Evolutionary conservation across 2,329 filamentous ascomycete genomes (phyloP), one percentile per base, ranked within the genome.

Genomic region (Colletotrichum sp.): DNA sequence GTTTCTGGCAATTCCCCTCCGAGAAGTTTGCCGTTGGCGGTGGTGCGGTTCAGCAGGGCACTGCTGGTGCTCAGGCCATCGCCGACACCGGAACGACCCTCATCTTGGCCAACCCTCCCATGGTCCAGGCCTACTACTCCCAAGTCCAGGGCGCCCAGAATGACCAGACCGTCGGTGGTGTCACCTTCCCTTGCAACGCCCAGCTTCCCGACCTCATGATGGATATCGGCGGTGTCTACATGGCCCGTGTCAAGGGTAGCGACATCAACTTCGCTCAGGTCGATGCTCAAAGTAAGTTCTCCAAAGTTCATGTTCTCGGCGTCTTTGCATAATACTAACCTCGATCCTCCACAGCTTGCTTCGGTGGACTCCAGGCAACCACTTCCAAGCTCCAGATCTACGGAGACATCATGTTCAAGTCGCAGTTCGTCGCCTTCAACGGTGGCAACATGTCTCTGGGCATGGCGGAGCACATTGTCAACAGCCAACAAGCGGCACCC

Each of bases 1-100:
- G 94, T 10, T 95, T 93, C 86, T 96, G 94, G 94, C 87, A 93
- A 81, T 91, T 95, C 81, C 81, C 87, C 16, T 91, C 90, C 7
- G 86, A 87, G 28, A 85, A 86, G 61, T 94, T 93, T 80, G 85
- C 86, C 21, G 87, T 95, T 71, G 90, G 87, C 16, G 82, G 82
- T 52, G 85, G 83, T 12, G 43, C 81, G 3, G 59, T 84, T 4
- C 85, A 89, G 80, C 79, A 80, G 28, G 80, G 80, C 4, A 81
- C 83, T 10, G 66, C 82, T 1, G 82, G 84, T 30, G 86, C 86
- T 76, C 86, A 90, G 82, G 86, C 87, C 48, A 89, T 91, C 72
- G 85, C 87, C 36, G 91, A 92, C 84, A 90, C 89, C 12, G 93
- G 92, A 76, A 94, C 92, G 32, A 92, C 92, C 0, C 88, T 94